These are phyloP conservation scores for Microbotryum violaceum DNA, from an alignment of 1,284 basidiomycete genomes.

Conservation along the genomic window DNA sequence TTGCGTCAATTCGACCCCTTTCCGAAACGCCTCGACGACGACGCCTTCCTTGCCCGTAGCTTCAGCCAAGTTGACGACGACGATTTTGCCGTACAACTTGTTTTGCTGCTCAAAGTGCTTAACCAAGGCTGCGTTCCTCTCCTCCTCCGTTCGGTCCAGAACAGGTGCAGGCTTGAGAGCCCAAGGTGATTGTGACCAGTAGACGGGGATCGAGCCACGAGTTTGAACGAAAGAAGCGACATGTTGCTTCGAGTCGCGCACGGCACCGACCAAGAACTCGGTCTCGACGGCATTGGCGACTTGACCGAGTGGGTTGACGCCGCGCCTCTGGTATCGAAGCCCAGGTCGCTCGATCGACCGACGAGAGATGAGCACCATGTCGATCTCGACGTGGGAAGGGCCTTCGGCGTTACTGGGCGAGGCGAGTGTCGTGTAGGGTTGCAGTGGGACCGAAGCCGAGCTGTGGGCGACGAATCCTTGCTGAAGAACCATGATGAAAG, in stretches of 20 bases:
- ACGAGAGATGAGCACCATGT: conserved; percentile 47
- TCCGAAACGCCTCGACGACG: conserved; percentile 69
- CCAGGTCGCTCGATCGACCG: conserved; percentile 49
- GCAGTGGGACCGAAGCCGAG: conserved; percentile 54
- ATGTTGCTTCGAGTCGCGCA: conserved; percentile 57
- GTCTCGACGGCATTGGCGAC: conserved; percentile 53
- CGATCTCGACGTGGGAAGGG: conserved; percentile 38
- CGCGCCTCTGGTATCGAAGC: conserved; percentile 49
- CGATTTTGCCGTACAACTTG: conserved; percentile 66
- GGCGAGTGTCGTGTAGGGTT: conserved; percentile 5
- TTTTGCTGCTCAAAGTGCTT: conserved; percentile 67
- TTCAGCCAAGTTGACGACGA: conserved; percentile 83
- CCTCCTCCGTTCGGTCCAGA: conserved; percentile 65
- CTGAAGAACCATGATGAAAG: conserved; percentile 76
- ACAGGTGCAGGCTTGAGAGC: conserved; percentile 81
- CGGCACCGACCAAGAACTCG: conserved; percentile 58
- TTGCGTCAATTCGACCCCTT: conserved; percentile 53
- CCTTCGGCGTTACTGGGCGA: background rate
- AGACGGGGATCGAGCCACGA: conserved; percentile 68
- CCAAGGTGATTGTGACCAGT: conserved; percentile 39
- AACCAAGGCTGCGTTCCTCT: conserved; percentile 62
- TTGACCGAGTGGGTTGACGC: conserved; percentile 48
- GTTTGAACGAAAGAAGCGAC: conserved; percentile 81
- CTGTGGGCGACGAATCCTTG: conserved; percentile 77
- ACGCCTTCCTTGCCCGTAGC: conserved; percentile 76